Percentiles rank a stretch among this genome's conserved stretches.
phyloP scores from a whole-genome alignment of 306 rosid species.

The Ammopiptanthus mongolicus region DNA sequence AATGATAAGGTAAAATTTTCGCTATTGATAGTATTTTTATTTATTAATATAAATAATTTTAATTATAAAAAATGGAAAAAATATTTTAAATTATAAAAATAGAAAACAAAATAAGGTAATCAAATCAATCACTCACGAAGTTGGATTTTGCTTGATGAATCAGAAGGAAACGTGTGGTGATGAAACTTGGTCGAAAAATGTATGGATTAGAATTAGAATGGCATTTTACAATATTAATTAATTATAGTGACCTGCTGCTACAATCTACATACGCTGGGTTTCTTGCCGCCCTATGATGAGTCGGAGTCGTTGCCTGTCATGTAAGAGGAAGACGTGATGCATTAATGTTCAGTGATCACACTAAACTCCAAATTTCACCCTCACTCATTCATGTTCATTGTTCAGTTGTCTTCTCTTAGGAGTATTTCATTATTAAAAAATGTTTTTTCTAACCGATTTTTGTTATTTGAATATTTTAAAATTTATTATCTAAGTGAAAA shows the following conservation, averaged over 20 bases:
- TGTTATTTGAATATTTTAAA: no score
- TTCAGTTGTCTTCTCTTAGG: neutral
- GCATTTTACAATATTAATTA: neutral
- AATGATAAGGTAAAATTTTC: no score
- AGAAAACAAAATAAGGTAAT: neutral
- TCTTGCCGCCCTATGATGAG: neutral
- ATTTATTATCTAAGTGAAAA: no score
- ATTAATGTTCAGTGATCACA: neutral
- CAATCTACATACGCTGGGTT: conserved; percentile 2
- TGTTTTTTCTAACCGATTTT: no score
- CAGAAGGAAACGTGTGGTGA: neutral
- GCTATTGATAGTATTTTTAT: no score
- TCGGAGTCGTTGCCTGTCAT: neutral
- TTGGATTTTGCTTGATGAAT: neutral
- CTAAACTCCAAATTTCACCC: neutral
- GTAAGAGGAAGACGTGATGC: neutral
- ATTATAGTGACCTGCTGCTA: neutral
- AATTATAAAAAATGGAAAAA: no score
- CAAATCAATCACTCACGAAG: neutral
- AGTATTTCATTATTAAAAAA: no score
- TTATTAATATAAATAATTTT: no score
- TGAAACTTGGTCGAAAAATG: neutral
- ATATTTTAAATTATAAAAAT: no score
- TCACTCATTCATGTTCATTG: neutral
- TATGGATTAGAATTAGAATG: neutral